Base-by-base conservation (phyloP, 176 grass and related monocot genomes). In the Eleusine indica region DNA sequence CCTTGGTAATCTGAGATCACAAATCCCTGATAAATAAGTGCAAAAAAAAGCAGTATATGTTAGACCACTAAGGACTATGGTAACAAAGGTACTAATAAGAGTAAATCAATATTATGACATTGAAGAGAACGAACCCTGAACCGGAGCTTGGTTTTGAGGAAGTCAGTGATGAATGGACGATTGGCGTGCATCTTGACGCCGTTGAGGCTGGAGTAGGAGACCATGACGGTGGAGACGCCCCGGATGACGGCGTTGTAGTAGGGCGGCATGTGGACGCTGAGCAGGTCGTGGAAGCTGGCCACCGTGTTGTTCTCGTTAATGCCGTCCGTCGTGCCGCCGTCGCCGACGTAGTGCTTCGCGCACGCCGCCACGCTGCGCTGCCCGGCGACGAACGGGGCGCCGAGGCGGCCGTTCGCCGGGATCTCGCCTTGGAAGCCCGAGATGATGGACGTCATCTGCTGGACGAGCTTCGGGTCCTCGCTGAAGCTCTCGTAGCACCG, bases 401-500 rank as follows among this genome's bases (percentile, higher is more conserved):
- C 86, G 4, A 25, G 78, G 28, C 22, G 63, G 83, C 78, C 47
- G 38, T 82, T 80, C 15, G 82, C 70, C 0, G 87, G 89, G 84
- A 63, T 58, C 65, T 92, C 87, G 0, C 93, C 93, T 77, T 95
- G 93, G 62, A 95, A 66, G 2, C 93, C 93, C 35, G 90, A 80
- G 67, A 95, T 92, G 25, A 95, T 65, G 51, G 85, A 60, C 25
- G 93, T 95, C 75, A 95, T 61, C 29, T 76, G 68, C 71, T 92
- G 84, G n/a, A 95, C 93, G 75, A 92, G 75, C 85, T 81, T 89
- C 57, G 90, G 84, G 54, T 95, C 90, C 73, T 95, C 93, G 1
- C 93, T 92, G 11, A 92, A 95, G 78, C 93, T 95, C 74, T 95
- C 93, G 0, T 92, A 95, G 82, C 93, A 95, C 7, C 90, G 93